Base-by-base conservation (phyloP, 495 filamentous ascomycete species). In the Cercophora samala region DNA sequence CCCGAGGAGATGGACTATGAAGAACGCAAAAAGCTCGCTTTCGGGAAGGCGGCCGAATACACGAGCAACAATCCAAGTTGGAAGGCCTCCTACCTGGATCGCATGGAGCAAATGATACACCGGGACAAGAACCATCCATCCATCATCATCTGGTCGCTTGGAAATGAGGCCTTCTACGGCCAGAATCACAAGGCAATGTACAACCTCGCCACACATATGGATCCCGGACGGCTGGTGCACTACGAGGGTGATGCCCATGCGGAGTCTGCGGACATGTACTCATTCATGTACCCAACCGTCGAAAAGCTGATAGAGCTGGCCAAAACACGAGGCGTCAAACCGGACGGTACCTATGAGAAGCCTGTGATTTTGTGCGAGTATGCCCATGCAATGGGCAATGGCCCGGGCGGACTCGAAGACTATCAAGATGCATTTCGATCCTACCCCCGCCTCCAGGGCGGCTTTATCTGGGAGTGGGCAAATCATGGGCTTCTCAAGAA, bases 391-490 rank as follows among this genome's bases (percentile, higher is more conserved):
- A 90, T 91, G 89, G 89, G 89, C 2, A 92, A 90, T 65, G 89
- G 88, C 0, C 89, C 89, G 0, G 89, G 89, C 1, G 83, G 80
- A 22, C 78, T 91, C 5, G 80, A 87, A 71, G 89, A 90, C 66
- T 91, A 91, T 66, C 79, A 86, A 52, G 79, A 88, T 19, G 79
- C 80, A 1, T 91, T 90, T 70, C 81, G 81, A 17, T 74, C 81
- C 32, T 70, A 89, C 65, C 81, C 79, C 0, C 80, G 82, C 11
- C 79, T 91, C 5, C 88, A 90, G 69, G 89, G 89, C 1, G 89
- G 89, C 6, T 91, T 88, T 64, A 83, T 90, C 26, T 91, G 89
- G 88, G 88, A 90, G 72, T 91, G 89, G 89, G 84, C 86, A 1
- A 91, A 90, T 70, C 88, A 90, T 64, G 89, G 89, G 0, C 77